phyloP scores from a whole-genome alignment of 1,284 basidiomycete species.

The Rugosomyces carneus region DNA sequence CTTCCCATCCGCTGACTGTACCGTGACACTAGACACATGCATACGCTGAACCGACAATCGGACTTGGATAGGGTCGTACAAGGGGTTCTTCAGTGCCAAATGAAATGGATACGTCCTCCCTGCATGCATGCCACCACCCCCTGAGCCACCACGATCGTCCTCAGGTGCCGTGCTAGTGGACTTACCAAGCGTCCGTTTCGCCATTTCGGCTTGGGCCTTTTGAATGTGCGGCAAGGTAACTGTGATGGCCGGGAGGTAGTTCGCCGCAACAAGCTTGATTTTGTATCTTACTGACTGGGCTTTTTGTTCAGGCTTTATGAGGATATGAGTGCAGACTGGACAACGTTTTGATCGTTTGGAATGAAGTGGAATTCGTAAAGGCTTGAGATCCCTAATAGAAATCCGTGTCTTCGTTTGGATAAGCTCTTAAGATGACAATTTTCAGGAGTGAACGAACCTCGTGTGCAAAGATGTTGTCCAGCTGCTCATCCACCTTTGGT shows the following conservation, averaged over 20 bases:
- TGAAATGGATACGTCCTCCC: constrained; percentile 84
- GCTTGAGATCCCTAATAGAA: constrained; percentile 67
- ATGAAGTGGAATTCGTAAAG: constrained; percentile 84
- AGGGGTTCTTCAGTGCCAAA: constrained; percentile 84
- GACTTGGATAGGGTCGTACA: constrained; percentile 92
- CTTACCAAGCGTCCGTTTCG: constrained; percentile 44
- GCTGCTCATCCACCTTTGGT: constrained; percentile 77
- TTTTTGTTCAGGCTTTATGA: constrained; percentile 98
- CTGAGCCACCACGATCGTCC: constrained; percentile 32
- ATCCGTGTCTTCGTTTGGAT: constrained; percentile 9
- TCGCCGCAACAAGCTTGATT: constrained; percentile 93
- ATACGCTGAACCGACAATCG: constrained; percentile 68
- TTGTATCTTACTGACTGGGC: constrained; percentile 91
- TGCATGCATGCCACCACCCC: constrained; percentile 46
- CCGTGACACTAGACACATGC: constrained; percentile 32
- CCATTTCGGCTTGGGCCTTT: constrained; percentile 36
- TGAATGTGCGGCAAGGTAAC: constrained; percentile 57
- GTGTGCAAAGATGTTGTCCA: constrained; percentile 68
- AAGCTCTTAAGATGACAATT: background rate
- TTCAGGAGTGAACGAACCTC: constrained; percentile 42
- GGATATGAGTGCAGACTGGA: constrained; percentile 88
- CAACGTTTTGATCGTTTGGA: constrained; percentile 96
- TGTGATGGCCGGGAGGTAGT: constrained; percentile 88
- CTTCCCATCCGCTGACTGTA: constrained; percentile 30
- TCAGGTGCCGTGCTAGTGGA: constrained; percentile 31